These are phyloP conservation scores for Cetradonia linearis DNA, from an alignment of 495 filamentous ascomycete genomes.

Conservation along the genomic window DNA sequence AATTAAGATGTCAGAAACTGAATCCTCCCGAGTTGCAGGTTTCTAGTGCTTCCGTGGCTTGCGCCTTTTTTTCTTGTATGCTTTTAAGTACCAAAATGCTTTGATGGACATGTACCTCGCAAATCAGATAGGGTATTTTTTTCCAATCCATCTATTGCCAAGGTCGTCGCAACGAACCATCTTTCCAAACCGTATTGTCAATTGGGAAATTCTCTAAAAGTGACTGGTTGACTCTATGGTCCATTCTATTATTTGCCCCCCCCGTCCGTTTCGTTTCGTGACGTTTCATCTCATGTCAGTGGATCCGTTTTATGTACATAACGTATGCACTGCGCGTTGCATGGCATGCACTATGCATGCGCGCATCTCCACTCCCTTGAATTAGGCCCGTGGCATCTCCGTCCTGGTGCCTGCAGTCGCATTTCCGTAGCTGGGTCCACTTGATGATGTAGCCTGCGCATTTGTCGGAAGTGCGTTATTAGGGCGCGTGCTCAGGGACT, in stretches of 20 bases:
- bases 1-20: background rate
- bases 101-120: background rate
- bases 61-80: background rate
- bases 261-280: background rate
- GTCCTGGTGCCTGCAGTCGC: background rate
- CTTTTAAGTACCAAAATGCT: constrained; percentile 1
- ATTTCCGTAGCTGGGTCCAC: background rate
- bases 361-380: background rate
- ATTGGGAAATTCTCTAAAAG: too few species aligned
- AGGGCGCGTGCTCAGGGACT: too few species aligned
- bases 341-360: background rate
- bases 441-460: background rate
- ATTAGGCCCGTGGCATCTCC: background rate
- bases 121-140: background rate
- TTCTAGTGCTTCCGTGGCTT: background rate
- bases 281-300: background rate
- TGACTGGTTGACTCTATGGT: too few species aligned
- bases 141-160: background rate
- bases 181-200: too few species aligned
- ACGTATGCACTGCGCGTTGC: background rate
- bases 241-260: too few species aligned
- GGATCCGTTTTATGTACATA: background rate
- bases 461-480: background rate
- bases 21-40: background rate
- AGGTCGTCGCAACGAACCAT: too few species aligned